Conservation (phyloP, 2,329 filamentous ascomycete species). For the Diaporthe australafricana region DNA sequence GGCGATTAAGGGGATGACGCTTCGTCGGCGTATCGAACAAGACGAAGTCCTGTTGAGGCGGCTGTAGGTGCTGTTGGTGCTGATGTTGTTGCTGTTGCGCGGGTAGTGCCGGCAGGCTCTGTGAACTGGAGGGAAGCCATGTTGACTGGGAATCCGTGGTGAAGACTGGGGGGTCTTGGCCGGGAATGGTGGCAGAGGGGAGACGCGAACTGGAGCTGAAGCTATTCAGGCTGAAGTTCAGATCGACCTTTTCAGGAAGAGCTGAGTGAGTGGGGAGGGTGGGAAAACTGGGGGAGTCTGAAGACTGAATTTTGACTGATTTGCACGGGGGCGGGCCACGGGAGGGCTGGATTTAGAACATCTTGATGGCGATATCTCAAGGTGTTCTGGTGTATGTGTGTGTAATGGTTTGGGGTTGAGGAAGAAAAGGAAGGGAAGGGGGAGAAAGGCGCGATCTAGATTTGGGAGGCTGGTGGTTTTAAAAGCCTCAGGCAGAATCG, state of each 20-base stretch:
- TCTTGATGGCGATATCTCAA: slow-evolving; percentile 60
- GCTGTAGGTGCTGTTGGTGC: slow-evolving; percentile 58
- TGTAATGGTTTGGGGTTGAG: slow-evolving; percentile 47
- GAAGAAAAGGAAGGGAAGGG: slow-evolving; percentile 50
- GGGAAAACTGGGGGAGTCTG: slow-evolving; percentile 49
- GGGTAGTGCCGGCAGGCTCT: slow-evolving; percentile 72
- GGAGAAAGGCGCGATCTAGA: slow-evolving; percentile 32
- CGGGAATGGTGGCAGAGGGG: slow-evolving; percentile 69
- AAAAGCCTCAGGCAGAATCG: slow-evolving; percentile 23
- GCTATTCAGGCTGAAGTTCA: slow-evolving; percentile 72
- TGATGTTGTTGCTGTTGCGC: slow-evolving; percentile 65
- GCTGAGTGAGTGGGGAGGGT: slow-evolving; percentile 65
- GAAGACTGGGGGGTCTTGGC: slow-evolving; percentile 79
- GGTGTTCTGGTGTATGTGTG: slow-evolving; percentile 46
- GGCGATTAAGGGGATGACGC: slow-evolving; percentile 56
- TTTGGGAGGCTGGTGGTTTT: slow-evolving; percentile 5
- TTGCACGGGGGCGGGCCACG: slow-evolving; percentile 47
- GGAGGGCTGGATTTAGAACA: slow-evolving; percentile 66
- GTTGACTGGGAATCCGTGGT: slow-evolving; percentile 84
- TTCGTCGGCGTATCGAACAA: slow-evolving; percentile 72
- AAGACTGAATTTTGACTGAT: slow-evolving; percentile 64
- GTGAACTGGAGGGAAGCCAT: slow-evolving; percentile 81
- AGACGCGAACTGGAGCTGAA: slow-evolving; percentile 68
- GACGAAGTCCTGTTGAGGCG: slow-evolving; percentile 79
- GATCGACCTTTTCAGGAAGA: slow-evolving; percentile 68